Evolutionary conservation across 768 basidiomycete species (phyloP).

Genomic region (Kwoniella bestiolae): DNA sequence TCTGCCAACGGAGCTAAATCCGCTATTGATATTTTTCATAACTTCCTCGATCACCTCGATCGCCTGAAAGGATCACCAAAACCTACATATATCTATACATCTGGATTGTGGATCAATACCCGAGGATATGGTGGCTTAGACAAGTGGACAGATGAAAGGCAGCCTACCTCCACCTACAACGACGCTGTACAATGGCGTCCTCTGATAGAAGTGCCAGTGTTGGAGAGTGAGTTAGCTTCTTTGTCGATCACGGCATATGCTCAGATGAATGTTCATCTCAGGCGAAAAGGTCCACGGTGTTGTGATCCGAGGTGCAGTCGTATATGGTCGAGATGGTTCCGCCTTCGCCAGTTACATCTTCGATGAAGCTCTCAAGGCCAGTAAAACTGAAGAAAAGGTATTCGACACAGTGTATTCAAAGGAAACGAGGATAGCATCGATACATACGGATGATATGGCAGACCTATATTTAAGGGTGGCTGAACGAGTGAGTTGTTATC

Average conservation of each 20-base stretch:
- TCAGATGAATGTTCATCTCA: not conserved
- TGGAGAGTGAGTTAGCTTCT: constrained; percentile 28
- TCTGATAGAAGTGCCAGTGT: constrained; percentile 31
- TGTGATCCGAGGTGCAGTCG: constrained; percentile 61
- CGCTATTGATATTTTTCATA: constrained; percentile 32
- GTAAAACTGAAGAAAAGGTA: constrained; percentile 53
- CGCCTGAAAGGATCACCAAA: constrained; percentile 57
- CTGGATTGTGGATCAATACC: constrained; percentile 61
- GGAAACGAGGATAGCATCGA: constrained; percentile 52
- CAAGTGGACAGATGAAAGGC: constrained; percentile 44
- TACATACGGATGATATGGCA: constrained; percentile 63
- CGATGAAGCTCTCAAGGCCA: constrained; percentile 49
- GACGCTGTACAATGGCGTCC: constrained; percentile 34
- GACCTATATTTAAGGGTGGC: constrained; percentile 60
- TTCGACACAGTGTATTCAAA: constrained; percentile 56
- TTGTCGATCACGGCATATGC: not conserved
- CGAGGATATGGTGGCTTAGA: constrained; percentile 55
- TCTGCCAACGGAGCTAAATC: constrained; percentile 49
- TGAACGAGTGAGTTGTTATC: constrained; percentile 56
- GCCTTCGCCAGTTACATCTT: constrained; percentile 56
- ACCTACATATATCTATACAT: constrained; percentile 61
- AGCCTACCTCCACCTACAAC: constrained; percentile 24
- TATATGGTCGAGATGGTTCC: constrained; percentile 62
- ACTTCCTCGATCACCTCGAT: constrained; percentile 19
- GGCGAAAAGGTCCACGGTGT: constrained; percentile 59